phyloP scores from a whole-genome alignment of 306 rosid genomes.

The Acacia confusa region DNA sequence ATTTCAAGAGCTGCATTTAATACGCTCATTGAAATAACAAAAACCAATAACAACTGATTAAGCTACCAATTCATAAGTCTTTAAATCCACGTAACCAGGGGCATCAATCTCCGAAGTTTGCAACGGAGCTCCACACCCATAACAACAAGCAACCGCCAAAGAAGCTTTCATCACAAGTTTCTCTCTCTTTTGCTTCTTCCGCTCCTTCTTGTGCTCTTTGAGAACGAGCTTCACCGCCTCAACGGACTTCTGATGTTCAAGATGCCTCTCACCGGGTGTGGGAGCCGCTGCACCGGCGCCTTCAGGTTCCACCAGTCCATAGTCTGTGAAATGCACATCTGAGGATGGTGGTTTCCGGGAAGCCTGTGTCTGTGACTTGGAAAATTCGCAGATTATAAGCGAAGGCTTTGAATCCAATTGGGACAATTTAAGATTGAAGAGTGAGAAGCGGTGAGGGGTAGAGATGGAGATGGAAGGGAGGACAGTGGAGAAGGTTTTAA shows the following conservation, averaged over 20 bases:
- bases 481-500: constrained; percentile 61
- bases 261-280: constrained; percentile 77
- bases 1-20: not conserved
- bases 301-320: constrained; percentile 33
- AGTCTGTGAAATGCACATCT: constrained; percentile 22
- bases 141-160: constrained; percentile 54
- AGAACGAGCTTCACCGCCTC: constrained; percentile 65
- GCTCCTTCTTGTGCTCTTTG: constrained; percentile 45
- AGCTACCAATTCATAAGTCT: constrained; percentile 74
- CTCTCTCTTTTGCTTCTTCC: constrained; percentile 44
- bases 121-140: constrained; percentile 92
- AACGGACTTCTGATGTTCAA: constrained; percentile 56
- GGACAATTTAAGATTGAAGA: constrained; percentile 31
- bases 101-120: constrained; percentile 68
- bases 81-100: constrained; percentile 73
- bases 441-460: constrained; percentile 29
- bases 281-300: constrained; percentile 84
- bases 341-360: constrained; percentile 31
- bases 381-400: constrained; percentile 40
- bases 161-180: constrained; percentile 55
- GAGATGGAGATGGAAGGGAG: constrained; percentile 48
- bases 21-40: not conserved
- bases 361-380: constrained; percentile 35
- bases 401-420: constrained; percentile 28
- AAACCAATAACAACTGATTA: not conserved